These are phyloP conservation scores for Pseudogymnoascus sp. DNA, from an alignment of 2,329 filamentous ascomycete genomes.

Conservation along the genomic window DNA sequence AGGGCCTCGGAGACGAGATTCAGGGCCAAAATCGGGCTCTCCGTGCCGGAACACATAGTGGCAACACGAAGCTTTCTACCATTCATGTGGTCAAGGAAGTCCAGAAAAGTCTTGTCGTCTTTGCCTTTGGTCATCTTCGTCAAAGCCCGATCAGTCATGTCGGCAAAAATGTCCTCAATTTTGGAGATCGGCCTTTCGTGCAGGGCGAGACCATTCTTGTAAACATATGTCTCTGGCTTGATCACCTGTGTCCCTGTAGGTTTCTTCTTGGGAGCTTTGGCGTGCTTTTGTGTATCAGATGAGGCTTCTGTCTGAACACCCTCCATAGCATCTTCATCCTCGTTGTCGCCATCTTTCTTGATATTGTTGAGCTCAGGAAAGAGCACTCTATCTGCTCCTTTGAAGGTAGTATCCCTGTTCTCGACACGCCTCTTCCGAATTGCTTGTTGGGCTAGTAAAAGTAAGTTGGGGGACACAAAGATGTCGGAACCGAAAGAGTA, in stretches of 20 bases:
- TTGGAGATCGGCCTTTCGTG: constrained; percentile 8
- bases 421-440: not conserved
- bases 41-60: constrained; percentile 73
- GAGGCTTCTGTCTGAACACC: not conserved
- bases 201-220: constrained; percentile 11
- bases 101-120: constrained; percentile 19
- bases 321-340: not conserved
- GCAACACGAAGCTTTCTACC: constrained; percentile 44
- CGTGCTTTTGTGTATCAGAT: not conserved
- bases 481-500: not conserved
- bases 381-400: not conserved
- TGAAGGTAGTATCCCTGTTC: not conserved
- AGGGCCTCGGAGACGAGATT: constrained; percentile 42
- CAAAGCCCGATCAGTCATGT: constrained; percentile 9
- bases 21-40: constrained; percentile 62
- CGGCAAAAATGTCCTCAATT: constrained; percentile 12
- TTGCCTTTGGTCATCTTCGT: not conserved
- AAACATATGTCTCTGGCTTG: constrained; percentile 9
- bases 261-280: not conserved
- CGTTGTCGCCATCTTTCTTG: not conserved
- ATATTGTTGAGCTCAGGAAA: not conserved
- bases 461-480: not conserved
- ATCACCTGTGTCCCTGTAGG: not conserved
- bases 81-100: constrained; percentile 29
- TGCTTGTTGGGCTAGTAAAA: not conserved